Conservation (phyloP, 2,329 filamentous ascomycete species). For the Pyricularia grisea region DNA sequence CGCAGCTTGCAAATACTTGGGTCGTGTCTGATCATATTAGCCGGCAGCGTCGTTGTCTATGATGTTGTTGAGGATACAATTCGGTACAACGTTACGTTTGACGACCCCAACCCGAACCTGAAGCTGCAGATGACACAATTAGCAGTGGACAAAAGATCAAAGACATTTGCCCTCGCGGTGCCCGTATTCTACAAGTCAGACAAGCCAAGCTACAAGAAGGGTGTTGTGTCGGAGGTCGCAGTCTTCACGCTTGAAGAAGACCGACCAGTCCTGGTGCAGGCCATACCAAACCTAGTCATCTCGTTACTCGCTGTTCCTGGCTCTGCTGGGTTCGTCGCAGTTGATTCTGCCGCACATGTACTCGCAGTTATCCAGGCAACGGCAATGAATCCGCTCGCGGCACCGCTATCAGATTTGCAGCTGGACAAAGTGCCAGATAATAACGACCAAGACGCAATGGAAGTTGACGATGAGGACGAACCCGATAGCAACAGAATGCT, state of each 20-base stretch:
- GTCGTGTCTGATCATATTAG: slow-evolving; percentile 66
- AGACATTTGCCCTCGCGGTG: slow-evolving; percentile 57
- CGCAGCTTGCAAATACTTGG: slow-evolving; percentile 63
- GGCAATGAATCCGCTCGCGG: slow-evolving; percentile 41
- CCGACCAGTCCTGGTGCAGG: slow-evolving; percentile 48
- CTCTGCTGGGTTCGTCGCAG: slow-evolving; percentile 52
- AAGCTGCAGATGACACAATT: slow-evolving; percentile 49
- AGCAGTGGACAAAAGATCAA: slow-evolving; percentile 56
- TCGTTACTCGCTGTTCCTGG: slow-evolving; percentile 46
- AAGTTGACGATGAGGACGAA: slow-evolving; percentile 26
- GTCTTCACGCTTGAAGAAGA: slow-evolving; percentile 55
- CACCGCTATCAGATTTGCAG: slow-evolving; percentile 44
- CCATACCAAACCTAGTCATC: slow-evolving; percentile 49
- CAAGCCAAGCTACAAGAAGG: slow-evolving; percentile 9
- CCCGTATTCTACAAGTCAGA: slow-evolving; percentile 21
- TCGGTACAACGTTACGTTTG: slow-evolving; percentile 54
- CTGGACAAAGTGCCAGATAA: slow-evolving; percentile 23
- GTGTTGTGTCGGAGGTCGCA: slow-evolving; percentile 44
- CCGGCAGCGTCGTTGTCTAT: slow-evolving; percentile 66
- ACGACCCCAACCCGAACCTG: slow-evolving; percentile 23
- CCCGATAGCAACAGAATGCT: slow-evolving; percentile 32
- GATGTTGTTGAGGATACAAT: slow-evolving; percentile 74
- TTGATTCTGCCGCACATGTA: slow-evolving; percentile 70
- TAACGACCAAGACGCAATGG: slow-evolving; percentile 13
- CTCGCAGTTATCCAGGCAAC: slow-evolving; percentile 52